Evolutionary conservation across 208 protist species (phyloP), one percentile per base, ranked within the genome.

Genomic region (Tritrichomonas musculus): DNA sequence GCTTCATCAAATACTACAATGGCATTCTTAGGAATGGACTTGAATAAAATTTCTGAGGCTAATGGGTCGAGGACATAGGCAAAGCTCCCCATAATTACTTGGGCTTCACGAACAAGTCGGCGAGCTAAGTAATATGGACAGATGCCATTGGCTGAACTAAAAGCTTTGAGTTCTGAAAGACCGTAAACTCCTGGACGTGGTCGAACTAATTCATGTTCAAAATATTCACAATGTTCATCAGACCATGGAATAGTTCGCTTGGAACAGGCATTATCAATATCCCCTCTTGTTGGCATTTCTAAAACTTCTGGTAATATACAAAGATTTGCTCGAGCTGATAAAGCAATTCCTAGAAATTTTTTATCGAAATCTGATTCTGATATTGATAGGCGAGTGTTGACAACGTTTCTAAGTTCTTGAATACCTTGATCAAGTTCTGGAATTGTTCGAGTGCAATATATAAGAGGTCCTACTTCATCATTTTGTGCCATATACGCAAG

Each of bases 1-100:
- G 98, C 99, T 95, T 99, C 98, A 94, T 99, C 98, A 96, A 99
- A 99, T 5, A 99, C 97, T 14, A 99, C 97, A 92, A 99, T 98
- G 20, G 96, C 98, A 93, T 99, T 97, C 80, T 97, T 97, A 57
- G 97, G 96, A 9, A 94, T 65, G 98, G 94, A 49, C 97, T 96
- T 94, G 27, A 82, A 92, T 47, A 94, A 36, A 4, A 94, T 72
- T 41, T 93, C 92, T 41, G 47, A 20, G 22, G 65, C 36, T 65
- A 13, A 11, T 33, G 77, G 73, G 80, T 93, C 92, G 5, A 93
- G 47, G 11, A 73, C 65, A 80, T 93, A 94, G 84, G 98, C 96
- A 95, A 99, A 99, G 65, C 97, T 99, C 93, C 99, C 98, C 84
- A 99, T 97, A 72, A 99, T 97, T 36, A 99, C 97, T 94, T 99